Evolutionary conservation across 2,329 filamentous ascomycete genomes (phyloP).

Genomic region (Stemphylium lycopersici): DNA sequence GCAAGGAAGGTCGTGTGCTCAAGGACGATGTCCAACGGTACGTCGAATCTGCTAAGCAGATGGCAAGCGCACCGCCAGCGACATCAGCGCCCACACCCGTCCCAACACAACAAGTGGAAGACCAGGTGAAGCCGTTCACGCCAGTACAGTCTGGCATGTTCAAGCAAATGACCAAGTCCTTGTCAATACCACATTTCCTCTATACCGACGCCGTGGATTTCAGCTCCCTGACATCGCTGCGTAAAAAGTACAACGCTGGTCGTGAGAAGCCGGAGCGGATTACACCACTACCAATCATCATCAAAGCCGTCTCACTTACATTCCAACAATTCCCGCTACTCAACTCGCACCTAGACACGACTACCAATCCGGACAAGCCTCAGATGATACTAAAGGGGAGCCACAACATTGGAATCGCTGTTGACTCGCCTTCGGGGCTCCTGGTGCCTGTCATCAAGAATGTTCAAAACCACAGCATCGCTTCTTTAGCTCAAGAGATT

Average conservation of each 20-base stretch:
- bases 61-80: slow-evolving; percentile 34
- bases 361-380: slow-evolving; percentile 67
- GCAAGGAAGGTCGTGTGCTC: slow-evolving; percentile 85
- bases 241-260: slow-evolving; percentile 70
- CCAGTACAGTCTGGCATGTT: slow-evolving; percentile 92
- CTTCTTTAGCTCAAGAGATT: slow-evolving; percentile 79
- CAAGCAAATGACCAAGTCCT: slow-evolving; percentile 92
- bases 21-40: slow-evolving; percentile 82
- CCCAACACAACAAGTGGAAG: slow-evolving; percentile 52
- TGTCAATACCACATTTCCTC: slow-evolving; percentile 92
- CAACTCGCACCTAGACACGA: slow-evolving; percentile 80
- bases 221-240: slow-evolving; percentile 73
- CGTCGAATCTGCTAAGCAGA: slow-evolving; percentile 28
- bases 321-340: slow-evolving; percentile 82
- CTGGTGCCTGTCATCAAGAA: slow-evolving; percentile 91
- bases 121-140: slow-evolving; percentile 73
- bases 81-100: slow-evolving; percentile 34
- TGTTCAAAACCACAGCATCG: slow-evolving; percentile 76
- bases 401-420: slow-evolving; percentile 95
- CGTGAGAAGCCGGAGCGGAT: slow-evolving; percentile 60
- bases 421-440: slow-evolving; percentile 88
- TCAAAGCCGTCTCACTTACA: slow-evolving; percentile 91
- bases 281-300: slow-evolving; percentile 90
- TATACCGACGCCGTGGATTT: slow-evolving; percentile 92
- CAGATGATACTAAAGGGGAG: slow-evolving; percentile 77